These are phyloP conservation scores for Beauveria asiatica DNA, from an alignment of 2,329 filamentous ascomycete genomes.

Conservation along the genomic window DNA sequence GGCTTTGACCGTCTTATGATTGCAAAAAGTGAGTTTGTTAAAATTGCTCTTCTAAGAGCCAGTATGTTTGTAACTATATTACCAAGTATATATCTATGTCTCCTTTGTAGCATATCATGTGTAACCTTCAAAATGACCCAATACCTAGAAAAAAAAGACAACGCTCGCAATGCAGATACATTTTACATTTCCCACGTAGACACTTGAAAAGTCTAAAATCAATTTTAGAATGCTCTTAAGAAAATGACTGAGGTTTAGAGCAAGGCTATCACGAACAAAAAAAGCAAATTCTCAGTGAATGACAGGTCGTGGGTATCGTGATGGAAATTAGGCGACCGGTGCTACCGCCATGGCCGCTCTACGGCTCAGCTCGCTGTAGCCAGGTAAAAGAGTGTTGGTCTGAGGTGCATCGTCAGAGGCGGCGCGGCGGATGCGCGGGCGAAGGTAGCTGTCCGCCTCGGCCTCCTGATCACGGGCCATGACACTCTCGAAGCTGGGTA, in stretches of 20 bases:
- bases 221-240: neutral
- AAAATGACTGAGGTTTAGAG: constrained; percentile 1
- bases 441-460: constrained; percentile 34
- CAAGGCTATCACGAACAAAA: neutral
- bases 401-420: constrained; percentile 24
- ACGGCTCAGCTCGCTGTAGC: constrained; percentile 27
- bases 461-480: constrained; percentile 33
- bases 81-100: neutral
- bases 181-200: neutral
- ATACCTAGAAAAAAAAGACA: neutral
- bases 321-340: constrained; percentile 3
- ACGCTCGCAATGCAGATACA: neutral
- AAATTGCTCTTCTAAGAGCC: neutral
- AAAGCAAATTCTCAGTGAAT: neutral
- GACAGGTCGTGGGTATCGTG: constrained; percentile 9
- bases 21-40: neutral
- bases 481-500: constrained; percentile 43
- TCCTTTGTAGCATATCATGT: neutral
- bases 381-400: constrained; percentile 28
- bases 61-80: neutral
- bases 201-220: neutral
- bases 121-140: neutral
- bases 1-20: neutral
- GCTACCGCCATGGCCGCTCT: constrained; percentile 15
- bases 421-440: constrained; percentile 30